Evolutionary conservation across 192 early-diverging fungal genomes (phyloP).

Genomic region (Umbelopsis isabellina): DNA sequence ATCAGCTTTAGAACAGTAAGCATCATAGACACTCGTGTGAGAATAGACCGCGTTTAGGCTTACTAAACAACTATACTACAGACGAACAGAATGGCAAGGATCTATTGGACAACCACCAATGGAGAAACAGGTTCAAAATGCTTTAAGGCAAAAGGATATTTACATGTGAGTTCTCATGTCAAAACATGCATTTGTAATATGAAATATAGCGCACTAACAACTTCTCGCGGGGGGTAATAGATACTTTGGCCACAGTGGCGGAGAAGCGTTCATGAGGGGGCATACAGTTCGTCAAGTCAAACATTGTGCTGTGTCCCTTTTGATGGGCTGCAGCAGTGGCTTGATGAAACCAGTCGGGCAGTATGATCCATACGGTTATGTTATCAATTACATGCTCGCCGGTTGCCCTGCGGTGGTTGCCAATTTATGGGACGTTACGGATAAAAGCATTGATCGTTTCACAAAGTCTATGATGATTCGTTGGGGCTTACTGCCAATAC

Average conservation of each 20-base stretch:
- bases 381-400: conserved; percentile 82
- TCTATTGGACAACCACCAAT: conserved; percentile 67
- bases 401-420: conserved; percentile 86
- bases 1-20: conserved; percentile 48
- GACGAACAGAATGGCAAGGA: conserved; percentile 67
- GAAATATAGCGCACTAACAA: neutral
- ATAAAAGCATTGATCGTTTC: conserved; percentile 93
- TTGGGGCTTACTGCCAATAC: conserved; percentile 67
- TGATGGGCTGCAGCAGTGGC: conserved; percentile 97
- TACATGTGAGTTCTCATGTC: conserved; percentile 46
- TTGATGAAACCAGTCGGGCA: conserved; percentile 72
- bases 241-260: conserved; percentile 96
- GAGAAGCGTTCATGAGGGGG: conserved; percentile 78
- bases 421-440: conserved; percentile 99
- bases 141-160: conserved; percentile 58
- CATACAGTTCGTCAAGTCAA: conserved; percentile 65
- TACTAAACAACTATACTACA: conserved; percentile 16
- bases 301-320: conserved; percentile 75
- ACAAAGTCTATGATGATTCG: conserved; percentile 65
- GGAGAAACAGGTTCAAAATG: conserved; percentile 63
- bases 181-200: neutral
- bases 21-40: neutral
- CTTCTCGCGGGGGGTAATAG: conserved; percentile 35
- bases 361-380: conserved; percentile 87
- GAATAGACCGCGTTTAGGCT: neutral